These are phyloP conservation scores for Naganishia liquefaciens DNA, from an alignment of 1,284 basidiomycete species.

Conservation along the genomic window DNA sequence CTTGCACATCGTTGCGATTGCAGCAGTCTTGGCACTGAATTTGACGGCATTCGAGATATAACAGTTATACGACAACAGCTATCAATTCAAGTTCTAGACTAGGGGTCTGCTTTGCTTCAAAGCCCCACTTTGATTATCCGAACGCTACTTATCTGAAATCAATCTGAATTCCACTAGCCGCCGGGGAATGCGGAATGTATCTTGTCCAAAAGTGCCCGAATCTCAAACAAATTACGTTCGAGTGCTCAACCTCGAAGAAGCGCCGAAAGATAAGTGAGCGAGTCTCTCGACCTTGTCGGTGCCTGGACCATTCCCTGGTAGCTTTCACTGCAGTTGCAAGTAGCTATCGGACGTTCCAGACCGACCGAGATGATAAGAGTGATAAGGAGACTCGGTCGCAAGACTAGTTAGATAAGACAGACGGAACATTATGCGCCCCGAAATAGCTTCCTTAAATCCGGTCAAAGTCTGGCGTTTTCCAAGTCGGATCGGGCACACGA, in stretches of 20 bases:
- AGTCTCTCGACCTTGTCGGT: too few relatives aligned
- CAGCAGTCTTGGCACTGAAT: not conserved
- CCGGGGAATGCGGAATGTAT: too few relatives aligned
- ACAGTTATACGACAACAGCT: not conserved
- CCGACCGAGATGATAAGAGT: not conserved
- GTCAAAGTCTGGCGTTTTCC: too few relatives aligned
- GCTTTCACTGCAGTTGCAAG: not conserved
- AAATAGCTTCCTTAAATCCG: too few relatives aligned
- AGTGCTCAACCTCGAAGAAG: not conserved
- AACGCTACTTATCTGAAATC: too few relatives aligned
- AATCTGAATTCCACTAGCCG: too few relatives aligned
- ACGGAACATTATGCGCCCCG: too few relatives aligned
- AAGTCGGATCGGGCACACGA: not conserved
- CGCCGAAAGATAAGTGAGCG: not conserved
- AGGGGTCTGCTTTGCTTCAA: too few relatives aligned
- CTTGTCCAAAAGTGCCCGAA: too few relatives aligned
- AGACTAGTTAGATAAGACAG: not conserved
- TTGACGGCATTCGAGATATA: not conserved
- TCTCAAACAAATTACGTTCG: not conserved
- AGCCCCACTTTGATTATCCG: too few relatives aligned
- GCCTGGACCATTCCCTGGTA: not conserved
- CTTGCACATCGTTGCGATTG: not conserved
- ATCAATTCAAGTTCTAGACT: too few relatives aligned
- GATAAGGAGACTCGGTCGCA: conserved; percentile 20
- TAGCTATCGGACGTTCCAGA: not conserved